These are phyloP conservation scores for Solanum peruvianum DNA, from an alignment of 257 asterid genomes.

Conservation along the genomic window DNA sequence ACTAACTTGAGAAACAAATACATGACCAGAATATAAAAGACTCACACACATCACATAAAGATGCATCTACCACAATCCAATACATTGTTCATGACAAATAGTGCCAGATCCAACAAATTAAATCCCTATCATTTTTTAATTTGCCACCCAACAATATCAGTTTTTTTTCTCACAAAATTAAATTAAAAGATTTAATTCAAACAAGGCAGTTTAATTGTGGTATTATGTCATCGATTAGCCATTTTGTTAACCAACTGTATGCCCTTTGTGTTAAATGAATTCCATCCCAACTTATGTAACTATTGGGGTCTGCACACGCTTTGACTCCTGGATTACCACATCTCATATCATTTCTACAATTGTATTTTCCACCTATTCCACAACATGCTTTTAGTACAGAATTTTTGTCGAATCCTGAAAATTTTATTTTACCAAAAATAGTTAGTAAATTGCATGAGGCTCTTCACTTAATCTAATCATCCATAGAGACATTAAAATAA, in stretches of 20 bases:
- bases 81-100: too few species aligned
- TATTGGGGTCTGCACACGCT: neutral
- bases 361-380: slow-evolving; percentile 15
- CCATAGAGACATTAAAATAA: neutral
- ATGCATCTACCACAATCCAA: neutral
- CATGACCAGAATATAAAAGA: neutral
- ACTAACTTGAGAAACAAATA: neutral
- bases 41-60: neutral
- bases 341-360: neutral
- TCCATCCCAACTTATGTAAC: slow-evolving; percentile 19
- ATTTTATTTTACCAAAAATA: too few species aligned
- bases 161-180: neutral
- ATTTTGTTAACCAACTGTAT: neutral
- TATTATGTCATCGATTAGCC: neutral
- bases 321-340: slow-evolving; percentile 6
- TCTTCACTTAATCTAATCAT: neutral
- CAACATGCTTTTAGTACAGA: slow-evolving; percentile 7
- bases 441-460: neutral
- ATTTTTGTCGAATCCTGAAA: slow-evolving; percentile 1
- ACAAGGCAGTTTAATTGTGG: neutral
- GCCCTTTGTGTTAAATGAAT: slow-evolving; percentile 13
- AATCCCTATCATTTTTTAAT: neutral
- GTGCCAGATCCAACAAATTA: neutral
- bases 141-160: neutral
- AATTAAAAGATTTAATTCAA: neutral